These are phyloP conservation scores for Colletotrichum filicis DNA, from an alignment of 2,329 filamentous ascomycete genomes.

Conservation along the genomic window DNA sequence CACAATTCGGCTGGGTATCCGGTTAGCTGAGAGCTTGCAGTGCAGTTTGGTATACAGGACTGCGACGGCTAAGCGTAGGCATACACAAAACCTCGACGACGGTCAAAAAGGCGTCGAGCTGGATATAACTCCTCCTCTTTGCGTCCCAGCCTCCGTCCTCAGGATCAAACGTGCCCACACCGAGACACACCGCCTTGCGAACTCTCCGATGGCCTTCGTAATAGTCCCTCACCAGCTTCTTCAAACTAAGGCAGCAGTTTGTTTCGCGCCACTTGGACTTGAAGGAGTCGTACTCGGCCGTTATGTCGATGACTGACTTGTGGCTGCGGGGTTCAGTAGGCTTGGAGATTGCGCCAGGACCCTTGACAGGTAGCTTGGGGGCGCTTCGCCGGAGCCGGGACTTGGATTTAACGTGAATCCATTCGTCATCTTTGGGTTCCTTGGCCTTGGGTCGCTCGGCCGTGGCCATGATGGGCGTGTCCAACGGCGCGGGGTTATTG, in stretches of 20 bases:
- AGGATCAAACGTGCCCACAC: constrained; percentile 66
- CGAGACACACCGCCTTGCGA: constrained; percentile 62
- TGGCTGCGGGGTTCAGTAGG: constrained; percentile 22
- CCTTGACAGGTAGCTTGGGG: constrained; percentile 3
- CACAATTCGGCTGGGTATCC: constrained; percentile 19
- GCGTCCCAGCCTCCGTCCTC: constrained; percentile 56
- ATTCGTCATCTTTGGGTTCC: constrained; percentile 34
- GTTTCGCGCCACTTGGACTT: constrained; percentile 43
- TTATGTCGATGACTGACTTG: constrained; percentile 41
- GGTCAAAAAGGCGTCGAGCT: constrained; percentile 63
- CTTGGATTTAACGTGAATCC: constrained; percentile 38
- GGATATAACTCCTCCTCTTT: constrained; percentile 59
- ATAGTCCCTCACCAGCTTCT: constrained; percentile 44
- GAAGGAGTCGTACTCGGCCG: constrained; percentile 42
- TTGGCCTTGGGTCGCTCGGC: neutral
- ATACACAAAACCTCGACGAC: constrained; percentile 58
- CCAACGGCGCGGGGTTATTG: neutral
- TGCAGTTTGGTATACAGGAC: too few species aligned
- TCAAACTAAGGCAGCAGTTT: constrained; percentile 44
- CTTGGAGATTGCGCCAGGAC: neutral
- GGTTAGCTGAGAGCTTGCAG: neutral
- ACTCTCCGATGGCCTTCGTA: constrained; percentile 39
- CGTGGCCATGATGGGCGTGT: constrained; percentile 20
- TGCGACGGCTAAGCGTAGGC: constrained; percentile 44
- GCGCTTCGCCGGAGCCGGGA: constrained; percentile 27